A percentile compares a stretch with the other conserved stretches of the same genome.
phyloP scores from a whole-genome alignment of 176 grass and related monocot genomes.

The Triticum dicoccoides region DNA sequence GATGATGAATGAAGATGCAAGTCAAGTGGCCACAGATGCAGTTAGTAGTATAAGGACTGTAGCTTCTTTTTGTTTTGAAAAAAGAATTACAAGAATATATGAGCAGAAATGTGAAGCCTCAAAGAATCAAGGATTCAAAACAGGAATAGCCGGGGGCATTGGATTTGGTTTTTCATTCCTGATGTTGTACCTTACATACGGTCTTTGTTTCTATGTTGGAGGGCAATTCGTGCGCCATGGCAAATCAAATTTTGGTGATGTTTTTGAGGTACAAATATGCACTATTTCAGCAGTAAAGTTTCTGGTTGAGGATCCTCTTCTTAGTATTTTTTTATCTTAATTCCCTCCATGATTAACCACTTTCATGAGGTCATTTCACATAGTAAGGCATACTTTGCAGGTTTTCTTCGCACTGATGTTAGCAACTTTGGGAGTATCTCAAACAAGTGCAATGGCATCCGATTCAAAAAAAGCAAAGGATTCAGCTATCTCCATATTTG shows the following conservation, averaged over 20 bases:
- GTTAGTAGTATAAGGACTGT: conserved; percentile 64
- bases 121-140: conserved; percentile 49
- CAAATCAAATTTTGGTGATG: conserved; percentile 38
- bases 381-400: conserved; percentile 13
- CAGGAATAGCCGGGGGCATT: conserved; percentile 48
- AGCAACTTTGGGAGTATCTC: conserved; percentile 53
- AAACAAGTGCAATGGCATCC: conserved; percentile 60
- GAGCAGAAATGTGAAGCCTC: conserved; percentile 60
- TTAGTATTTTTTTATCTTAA: background rate
- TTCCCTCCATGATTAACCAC: background rate
- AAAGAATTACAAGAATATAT: conserved; percentile 51
- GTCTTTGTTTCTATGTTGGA: conserved; percentile 69
- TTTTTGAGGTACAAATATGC: conserved; percentile 53
- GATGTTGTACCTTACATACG: conserved; percentile 51
- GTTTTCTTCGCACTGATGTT: conserved; percentile 61
- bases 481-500: conserved; percentile 59
- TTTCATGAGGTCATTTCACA: background rate
- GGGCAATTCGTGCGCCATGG: conserved; percentile 45
- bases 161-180: conserved; percentile 71
- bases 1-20: conserved; percentile 72
- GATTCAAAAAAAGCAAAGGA: conserved; percentile 64
- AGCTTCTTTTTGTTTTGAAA: conserved; percentile 64
- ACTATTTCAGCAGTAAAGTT: background rate
- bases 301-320: background rate
- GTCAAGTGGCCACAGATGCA: conserved; percentile 67